phyloP scores from a whole-genome alignment of 2,329 filamentous ascomycete species.

The Clarireedia homoeocarpa region DNA sequence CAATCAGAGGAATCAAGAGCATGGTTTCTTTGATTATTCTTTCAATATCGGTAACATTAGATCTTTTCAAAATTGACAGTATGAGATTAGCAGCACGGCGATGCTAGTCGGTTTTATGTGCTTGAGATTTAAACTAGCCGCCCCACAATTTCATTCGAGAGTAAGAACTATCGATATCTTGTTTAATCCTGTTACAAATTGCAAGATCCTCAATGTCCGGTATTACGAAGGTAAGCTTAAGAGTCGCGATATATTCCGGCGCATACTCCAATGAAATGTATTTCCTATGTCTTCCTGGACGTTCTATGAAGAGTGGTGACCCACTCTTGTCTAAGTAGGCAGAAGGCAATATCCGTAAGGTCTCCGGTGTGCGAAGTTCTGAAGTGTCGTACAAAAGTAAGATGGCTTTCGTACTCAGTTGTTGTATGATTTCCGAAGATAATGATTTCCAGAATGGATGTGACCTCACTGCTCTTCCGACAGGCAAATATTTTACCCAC shows the following conservation, averaged over 20 bases:
- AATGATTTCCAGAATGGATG: not conserved
- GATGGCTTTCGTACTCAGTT: not conserved
- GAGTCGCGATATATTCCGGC: not conserved
- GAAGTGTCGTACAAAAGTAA: not conserved
- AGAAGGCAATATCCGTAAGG: not conserved
- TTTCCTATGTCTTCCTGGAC: not conserved
- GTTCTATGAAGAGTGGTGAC: not conserved
- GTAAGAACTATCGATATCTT: constrained; percentile 7
- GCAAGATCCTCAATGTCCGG: constrained; percentile 9
- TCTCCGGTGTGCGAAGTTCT: not conserved
- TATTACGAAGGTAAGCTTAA: not conserved
- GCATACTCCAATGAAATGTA: not conserved
- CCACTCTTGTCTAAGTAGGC: not conserved
- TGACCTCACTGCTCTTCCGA: not conserved
- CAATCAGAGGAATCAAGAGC: not conserved
- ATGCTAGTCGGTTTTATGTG: constrained; percentile 5
- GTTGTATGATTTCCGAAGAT: not conserved
- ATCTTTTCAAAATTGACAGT: constrained; percentile 3
- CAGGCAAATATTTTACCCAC: not conserved
- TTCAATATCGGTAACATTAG: constrained; percentile 3
- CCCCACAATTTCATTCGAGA: not conserved
- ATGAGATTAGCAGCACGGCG: constrained; percentile 11
- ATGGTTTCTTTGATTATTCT: not conserved
- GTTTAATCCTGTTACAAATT: constrained; percentile 11
- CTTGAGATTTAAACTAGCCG: not conserved